Conservation (phyloP, 1,284 basidiomycete species). For the Apiotrichum siamense region DNA sequence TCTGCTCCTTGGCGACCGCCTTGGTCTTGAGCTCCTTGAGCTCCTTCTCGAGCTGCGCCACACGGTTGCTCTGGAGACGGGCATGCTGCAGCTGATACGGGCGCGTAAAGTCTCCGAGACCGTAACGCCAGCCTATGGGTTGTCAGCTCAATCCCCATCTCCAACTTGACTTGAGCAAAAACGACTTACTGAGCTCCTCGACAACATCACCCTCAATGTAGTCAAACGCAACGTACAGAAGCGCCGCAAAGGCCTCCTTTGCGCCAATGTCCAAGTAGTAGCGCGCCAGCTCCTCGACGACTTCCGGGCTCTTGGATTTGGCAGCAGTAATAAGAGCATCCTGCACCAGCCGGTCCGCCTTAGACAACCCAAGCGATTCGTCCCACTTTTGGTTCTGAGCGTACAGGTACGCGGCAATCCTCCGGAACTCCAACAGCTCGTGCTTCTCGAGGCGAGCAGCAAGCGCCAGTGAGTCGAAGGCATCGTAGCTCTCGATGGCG, state of each 20-base stretch:
- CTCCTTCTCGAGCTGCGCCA: constrained; percentile 44
- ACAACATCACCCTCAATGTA: constrained; percentile 84
- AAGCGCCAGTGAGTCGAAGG: constrained; percentile 88
- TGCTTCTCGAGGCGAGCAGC: constrained; percentile 84
- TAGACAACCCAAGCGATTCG: constrained; percentile 87
- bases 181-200: constrained; percentile 64
- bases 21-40: constrained; percentile 43
- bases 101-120: constrained; percentile 91
- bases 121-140: constrained; percentile 73
- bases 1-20: constrained; percentile 13
- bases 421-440: constrained; percentile 88
- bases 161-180: not conserved
- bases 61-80: constrained; percentile 32
- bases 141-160: not conserved
- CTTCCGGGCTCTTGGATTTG: constrained; percentile 67
- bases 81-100: constrained; percentile 77
- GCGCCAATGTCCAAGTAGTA: constrained; percentile 97
- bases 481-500: constrained; percentile 95
- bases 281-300: constrained; percentile 86
- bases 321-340: constrained; percentile 90
- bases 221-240: constrained; percentile 89
- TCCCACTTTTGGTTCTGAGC: constrained; percentile 90
- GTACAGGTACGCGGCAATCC: constrained; percentile 91
- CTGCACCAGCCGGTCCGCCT: constrained; percentile 92
- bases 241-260: constrained; percentile 93